Evolutionary conservation across 2,329 filamentous ascomycete genomes (phyloP).

Genomic region (Myrmaecium sp.): DNA sequence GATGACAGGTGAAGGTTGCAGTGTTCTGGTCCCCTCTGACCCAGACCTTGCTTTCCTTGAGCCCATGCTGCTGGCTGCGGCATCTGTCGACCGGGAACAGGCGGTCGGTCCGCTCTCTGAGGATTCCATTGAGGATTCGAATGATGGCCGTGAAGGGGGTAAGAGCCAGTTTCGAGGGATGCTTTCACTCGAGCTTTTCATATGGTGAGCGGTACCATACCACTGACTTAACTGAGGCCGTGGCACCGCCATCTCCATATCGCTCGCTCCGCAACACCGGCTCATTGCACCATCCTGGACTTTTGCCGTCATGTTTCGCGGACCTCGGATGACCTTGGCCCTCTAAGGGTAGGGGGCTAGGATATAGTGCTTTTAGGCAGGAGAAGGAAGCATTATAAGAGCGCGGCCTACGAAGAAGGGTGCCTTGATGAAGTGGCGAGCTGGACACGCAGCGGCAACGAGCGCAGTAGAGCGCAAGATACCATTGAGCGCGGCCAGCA

Average conservation of each 20-base stretch:
- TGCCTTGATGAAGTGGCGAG: slow-evolving; percentile 16
- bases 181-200: slow-evolving; percentile 10
- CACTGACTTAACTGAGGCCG: no score
- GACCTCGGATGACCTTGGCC: slow-evolving; percentile 14
- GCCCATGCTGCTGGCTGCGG: slow-evolving; percentile 7
- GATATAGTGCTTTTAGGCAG: slow-evolving; percentile 12
- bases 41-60: slow-evolving; percentile 9
- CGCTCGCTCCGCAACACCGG: no score
- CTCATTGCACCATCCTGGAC: no score
- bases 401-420: slow-evolving; percentile 20
- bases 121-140: no score
- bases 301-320: neutral
- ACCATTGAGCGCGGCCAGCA: slow-evolving; percentile 25
- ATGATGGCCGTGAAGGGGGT: no score
- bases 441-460: slow-evolving; percentile 13
- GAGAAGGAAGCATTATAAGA: slow-evolving; percentile 23
- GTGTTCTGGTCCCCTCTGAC: slow-evolving; percentile 6
- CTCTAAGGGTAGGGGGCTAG: slow-evolving; percentile 11
- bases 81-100: slow-evolving; percentile 8
- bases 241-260: no score
- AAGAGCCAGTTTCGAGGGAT: slow-evolving; percentile 8
- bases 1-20: slow-evolving; percentile 11
- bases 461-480: slow-evolving; percentile 24
- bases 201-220: slow-evolving; percentile 9
- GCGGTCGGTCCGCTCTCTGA: slow-evolving; percentile 12